Evolutionary conservation across 1,284 basidiomycete species (phyloP).

Genomic region (Phellinidium pouzarii): DNA sequence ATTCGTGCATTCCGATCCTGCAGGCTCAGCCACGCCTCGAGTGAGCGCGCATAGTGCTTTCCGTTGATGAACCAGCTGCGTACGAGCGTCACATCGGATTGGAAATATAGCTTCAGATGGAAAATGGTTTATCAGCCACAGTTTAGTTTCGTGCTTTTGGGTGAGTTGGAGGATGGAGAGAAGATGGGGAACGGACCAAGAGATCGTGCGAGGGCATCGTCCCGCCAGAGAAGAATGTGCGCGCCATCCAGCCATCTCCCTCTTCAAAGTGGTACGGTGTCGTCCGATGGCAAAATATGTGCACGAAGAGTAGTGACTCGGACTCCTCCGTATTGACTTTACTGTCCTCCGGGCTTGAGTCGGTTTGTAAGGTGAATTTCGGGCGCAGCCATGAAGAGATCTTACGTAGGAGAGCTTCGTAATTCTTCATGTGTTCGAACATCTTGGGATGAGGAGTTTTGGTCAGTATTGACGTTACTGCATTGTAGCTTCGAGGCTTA

Average conservation of each 20-base stretch:
- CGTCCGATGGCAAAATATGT: slow-evolving; percentile 68
- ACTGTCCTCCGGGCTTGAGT: slow-evolving; percentile 20
- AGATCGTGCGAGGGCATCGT: slow-evolving; percentile 68
- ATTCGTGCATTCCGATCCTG: slow-evolving; percentile 50
- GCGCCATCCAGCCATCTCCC: slow-evolving; percentile 72
- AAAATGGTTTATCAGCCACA: slow-evolving; percentile 1
- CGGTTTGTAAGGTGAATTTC: slow-evolving; percentile 24
- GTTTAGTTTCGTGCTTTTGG: neutral
- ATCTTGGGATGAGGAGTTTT: slow-evolving; percentile 36
- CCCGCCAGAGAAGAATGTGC: slow-evolving; percentile 69
- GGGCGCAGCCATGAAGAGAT: slow-evolving; percentile 60
- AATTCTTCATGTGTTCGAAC: slow-evolving; percentile 84
- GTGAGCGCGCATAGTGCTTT: slow-evolving; percentile 59
- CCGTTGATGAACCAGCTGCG: slow-evolving; percentile 64
- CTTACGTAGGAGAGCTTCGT: slow-evolving; percentile 59
- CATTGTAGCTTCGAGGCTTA: slow-evolving; percentile 20
- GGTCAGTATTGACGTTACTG: neutral
- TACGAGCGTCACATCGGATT: slow-evolving; percentile 54
- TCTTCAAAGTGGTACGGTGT: slow-evolving; percentile 72
- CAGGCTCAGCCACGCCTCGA: slow-evolving; percentile 61
- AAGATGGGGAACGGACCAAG: slow-evolving; percentile 36
- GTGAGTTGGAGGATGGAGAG: neutral
- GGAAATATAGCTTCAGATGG: slow-evolving; percentile 53
- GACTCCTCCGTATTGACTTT: slow-evolving; percentile 28
- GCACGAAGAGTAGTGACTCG: slow-evolving; percentile 59